Conservation (phyloP, 371 early-diverging fungal genomes). For the Furculomyces boomerangus region DNA sequence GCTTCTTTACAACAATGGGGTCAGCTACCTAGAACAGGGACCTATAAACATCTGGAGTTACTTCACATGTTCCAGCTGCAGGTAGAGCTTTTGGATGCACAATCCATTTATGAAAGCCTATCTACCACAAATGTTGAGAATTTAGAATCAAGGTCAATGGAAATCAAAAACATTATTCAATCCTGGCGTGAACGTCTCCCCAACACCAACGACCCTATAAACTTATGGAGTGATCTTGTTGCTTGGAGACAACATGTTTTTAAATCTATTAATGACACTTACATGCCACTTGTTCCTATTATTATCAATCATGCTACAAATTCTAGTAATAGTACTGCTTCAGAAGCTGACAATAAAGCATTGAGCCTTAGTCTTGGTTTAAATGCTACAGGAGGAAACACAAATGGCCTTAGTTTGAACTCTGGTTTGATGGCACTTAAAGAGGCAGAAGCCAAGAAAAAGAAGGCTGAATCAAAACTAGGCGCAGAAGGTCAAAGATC, state of each 20-base stretch:
- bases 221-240: slow-evolving; percentile 93
- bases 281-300: slow-evolving; percentile 67
- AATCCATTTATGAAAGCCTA: slow-evolving; percentile 68
- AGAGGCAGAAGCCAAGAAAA: too few relatives aligned
- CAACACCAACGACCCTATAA: slow-evolving; percentile 91
- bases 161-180: slow-evolving; percentile 71
- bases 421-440: too few relatives aligned
- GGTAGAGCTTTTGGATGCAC: slow-evolving; percentile 85
- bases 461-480: too few relatives aligned
- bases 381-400: background rate
- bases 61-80: slow-evolving; percentile 88
- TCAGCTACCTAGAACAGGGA: slow-evolving; percentile 59
- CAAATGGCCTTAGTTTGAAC: too few relatives aligned
- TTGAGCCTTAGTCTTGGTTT: slow-evolving; percentile 5
- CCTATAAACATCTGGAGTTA: slow-evolving; percentile 67
- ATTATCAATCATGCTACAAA: background rate
- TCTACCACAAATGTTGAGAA: slow-evolving; percentile 52
- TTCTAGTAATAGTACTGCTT: slow-evolving; percentile 5
- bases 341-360: slow-evolving; percentile 15
- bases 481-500: too few relatives aligned
- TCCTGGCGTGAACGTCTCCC: slow-evolving; percentile 98
- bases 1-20: slow-evolving; percentile 70
- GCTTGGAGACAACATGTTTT: slow-evolving; percentile 98
- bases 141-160: slow-evolving; percentile 63
- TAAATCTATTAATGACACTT: slow-evolving; percentile 84